phyloP scores from a whole-genome alignment of 306 rosid species.

The Casuarina cunninghamiana region DNA sequence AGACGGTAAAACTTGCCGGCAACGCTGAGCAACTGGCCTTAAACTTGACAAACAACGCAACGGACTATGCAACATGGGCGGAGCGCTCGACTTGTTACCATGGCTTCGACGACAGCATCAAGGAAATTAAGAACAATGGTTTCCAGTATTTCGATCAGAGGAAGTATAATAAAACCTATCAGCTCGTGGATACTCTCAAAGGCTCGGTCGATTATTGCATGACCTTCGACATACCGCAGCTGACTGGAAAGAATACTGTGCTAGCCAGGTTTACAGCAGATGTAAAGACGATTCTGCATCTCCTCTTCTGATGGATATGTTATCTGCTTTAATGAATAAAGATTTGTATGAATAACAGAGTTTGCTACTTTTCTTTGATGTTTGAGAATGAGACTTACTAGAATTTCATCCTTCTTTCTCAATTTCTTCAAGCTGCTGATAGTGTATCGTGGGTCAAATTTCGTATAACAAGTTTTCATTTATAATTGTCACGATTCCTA shows the following conservation, averaged over 20 bases:
- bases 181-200: not conserved
- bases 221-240: too few relatives aligned
- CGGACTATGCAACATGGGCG: not conserved
- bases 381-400: too few relatives aligned
- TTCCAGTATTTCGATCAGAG: not conserved
- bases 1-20: not conserved
- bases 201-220: not conserved
- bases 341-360: too few relatives aligned
- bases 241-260: not conserved
- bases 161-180: not conserved
- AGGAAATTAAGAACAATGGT: not conserved
- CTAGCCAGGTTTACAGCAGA: not conserved
- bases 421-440: too few relatives aligned
- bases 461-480: too few relatives aligned
- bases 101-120: not conserved
- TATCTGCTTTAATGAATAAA: too few relatives aligned
- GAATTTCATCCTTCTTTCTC: too few relatives aligned
- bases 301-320: not conserved
- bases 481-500: too few relatives aligned
- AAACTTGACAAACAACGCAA: not conserved
- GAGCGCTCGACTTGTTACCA: not conserved
- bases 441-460: too few relatives aligned
- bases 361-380: too few relatives aligned
- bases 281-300: not conserved
- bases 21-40: not conserved